A percentile compares a stretch with the other conserved stretches of the same genome.
phyloP scores from a whole-genome alignment of 257 asterid genomes.

The Ehretia macrophylla region DNA sequence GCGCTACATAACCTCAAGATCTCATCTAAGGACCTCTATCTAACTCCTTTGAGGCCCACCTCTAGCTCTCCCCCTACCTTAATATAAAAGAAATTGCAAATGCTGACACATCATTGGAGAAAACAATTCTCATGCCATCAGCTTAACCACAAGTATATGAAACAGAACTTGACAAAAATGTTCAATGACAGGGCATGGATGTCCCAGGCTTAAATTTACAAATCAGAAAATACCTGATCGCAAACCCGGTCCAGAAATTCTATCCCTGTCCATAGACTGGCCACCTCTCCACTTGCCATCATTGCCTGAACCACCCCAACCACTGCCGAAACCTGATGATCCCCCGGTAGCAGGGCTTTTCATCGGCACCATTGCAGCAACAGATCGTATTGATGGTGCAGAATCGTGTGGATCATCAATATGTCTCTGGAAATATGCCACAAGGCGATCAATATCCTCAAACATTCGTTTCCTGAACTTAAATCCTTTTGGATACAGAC shows the following conservation, averaged over 20 bases:
- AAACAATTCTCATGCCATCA: no score
- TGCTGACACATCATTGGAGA: no score
- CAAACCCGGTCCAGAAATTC: slow-evolving; percentile 41
- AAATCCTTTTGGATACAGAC: slow-evolving; percentile 87
- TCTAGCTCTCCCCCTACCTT: no score
- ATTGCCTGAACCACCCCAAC: slow-evolving; percentile 68
- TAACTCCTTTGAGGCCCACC: no score
- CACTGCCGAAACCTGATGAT: slow-evolving; percentile 50
- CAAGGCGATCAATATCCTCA: slow-evolving; percentile 82
- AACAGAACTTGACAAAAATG: no score
- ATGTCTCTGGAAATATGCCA: slow-evolving; percentile 83
- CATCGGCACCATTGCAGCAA: slow-evolving; percentile 95
- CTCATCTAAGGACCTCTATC: no score
- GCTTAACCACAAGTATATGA: no score
- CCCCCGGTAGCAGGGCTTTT: slow-evolving; percentile 94
- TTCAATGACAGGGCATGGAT: no score
- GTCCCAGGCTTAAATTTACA: no score
- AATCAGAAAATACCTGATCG: slow-evolving; percentile 56
- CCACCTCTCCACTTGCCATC: no score
- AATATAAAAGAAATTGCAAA: no score
- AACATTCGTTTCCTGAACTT: slow-evolving; percentile 88
- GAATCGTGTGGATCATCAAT: slow-evolving; percentile 77
- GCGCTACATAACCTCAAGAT: no score
- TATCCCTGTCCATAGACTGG: slow-evolving; percentile 66
- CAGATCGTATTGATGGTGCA: slow-evolving; percentile 69